Percentiles rank a stretch among this genome's conserved stretches.
These are phyloP conservation scores for Delphinella strobiligena DNA, from an alignment of 2,329 filamentous ascomycete genomes.

Conservation along the genomic window DNA sequence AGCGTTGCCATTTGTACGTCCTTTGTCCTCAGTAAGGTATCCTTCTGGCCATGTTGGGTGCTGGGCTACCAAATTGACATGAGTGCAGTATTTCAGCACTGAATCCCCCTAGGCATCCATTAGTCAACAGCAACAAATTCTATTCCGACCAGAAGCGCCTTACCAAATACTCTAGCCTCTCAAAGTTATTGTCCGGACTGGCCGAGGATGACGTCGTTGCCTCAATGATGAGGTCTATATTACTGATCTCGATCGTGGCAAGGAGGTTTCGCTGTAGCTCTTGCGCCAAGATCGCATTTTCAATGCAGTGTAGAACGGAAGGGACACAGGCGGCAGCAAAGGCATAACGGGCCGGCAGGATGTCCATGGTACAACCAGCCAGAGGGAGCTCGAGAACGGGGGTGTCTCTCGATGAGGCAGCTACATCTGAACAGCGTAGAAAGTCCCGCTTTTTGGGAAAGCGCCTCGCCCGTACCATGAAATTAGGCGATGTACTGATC, in stretches of 20 bases:
- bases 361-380: constrained; percentile 34
- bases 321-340: constrained; percentile 54
- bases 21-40: constrained; percentile 56
- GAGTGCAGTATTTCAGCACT: constrained; percentile 63
- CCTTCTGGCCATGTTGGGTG: constrained; percentile 64
- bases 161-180: constrained; percentile 74
- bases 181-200: constrained; percentile 54
- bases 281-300: constrained; percentile 50
- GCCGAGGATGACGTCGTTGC: constrained; percentile 60
- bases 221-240: constrained; percentile 47
- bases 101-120: no score
- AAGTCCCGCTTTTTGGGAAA: constrained; percentile 49
- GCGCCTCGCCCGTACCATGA: constrained; percentile 13
- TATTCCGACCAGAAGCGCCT: no score
- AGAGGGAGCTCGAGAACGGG: constrained; percentile 25
- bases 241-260: constrained; percentile 37
- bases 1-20: constrained; percentile 49
- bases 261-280: constrained; percentile 47
- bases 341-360: constrained; percentile 33
- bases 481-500: not conserved
- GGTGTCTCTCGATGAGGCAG: constrained; percentile 6
- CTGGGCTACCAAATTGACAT: constrained; percentile 49
- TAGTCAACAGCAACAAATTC: no score
- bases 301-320: constrained; percentile 58
- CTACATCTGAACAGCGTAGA: constrained; percentile 31